phyloP scores from a whole-genome alignment of 208 protist species.

The Wallacemonas sp. region DNA sequence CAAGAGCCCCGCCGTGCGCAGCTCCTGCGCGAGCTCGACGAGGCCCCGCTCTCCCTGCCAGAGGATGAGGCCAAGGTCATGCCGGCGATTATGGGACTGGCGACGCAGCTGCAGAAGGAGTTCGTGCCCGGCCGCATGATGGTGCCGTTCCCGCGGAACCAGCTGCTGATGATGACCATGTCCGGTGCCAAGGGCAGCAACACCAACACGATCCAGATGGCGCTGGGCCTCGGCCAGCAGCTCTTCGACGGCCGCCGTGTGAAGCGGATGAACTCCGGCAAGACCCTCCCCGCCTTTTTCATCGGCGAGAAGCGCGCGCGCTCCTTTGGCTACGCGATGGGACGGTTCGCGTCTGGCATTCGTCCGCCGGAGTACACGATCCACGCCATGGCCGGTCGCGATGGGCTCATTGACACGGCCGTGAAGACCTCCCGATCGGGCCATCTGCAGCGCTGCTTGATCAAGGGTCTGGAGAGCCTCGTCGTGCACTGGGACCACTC shows the following conservation, averaged over 20 bases:
- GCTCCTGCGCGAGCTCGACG: slow-evolving; percentile 83
- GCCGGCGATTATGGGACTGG: slow-evolving; percentile 75
- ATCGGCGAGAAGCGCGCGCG: slow-evolving; percentile 68
- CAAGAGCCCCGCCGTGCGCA: slow-evolving; percentile 59
- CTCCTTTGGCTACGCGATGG: slow-evolving; percentile 91
- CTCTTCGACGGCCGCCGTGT: slow-evolving; percentile 98
- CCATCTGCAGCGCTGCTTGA: slow-evolving; percentile 98
- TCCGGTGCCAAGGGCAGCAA: slow-evolving; percentile 98
- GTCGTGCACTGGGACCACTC: slow-evolving; percentile 95
- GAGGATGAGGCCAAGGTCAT: slow-evolving; percentile 83
- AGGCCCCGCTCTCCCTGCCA: slow-evolving; percentile 62
- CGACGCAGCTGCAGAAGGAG: slow-evolving; percentile 86
- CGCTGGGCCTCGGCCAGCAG: slow-evolving; percentile 96
- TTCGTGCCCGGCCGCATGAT: slow-evolving; percentile 89
- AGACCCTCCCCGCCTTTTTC: slow-evolving; percentile 96
- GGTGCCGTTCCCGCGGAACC: slow-evolving; percentile 97
- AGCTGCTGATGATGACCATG: slow-evolving; percentile 98
- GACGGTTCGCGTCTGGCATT: slow-evolving; percentile 99
- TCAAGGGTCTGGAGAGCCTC: slow-evolving; percentile 97
- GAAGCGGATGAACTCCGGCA: slow-evolving; percentile 95
- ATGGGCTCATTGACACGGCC: slow-evolving; percentile 99
- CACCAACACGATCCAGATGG: slow-evolving; percentile 99
- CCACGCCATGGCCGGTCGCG: slow-evolving; percentile 99
- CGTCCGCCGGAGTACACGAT: slow-evolving; percentile 99
- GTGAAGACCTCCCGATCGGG: slow-evolving; percentile 99